Evolutionary conservation across 148 eudicot species (phyloP).

Genomic region (Vaccinium myrtillus): DNA sequence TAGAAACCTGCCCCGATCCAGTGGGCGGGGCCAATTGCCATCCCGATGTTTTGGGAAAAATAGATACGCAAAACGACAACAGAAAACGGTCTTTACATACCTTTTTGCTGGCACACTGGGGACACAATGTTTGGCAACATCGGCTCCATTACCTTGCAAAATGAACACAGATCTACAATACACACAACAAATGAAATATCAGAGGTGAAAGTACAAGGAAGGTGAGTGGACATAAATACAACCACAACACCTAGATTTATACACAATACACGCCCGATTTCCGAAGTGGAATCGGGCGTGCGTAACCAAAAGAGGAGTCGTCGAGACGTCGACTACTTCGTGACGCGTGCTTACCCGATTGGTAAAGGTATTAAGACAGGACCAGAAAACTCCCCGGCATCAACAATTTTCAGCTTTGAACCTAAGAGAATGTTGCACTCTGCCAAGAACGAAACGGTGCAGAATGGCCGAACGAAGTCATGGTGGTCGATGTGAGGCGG

Average conservation of each 20-base stretch:
- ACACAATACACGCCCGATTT: background rate
- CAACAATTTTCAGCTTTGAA: slow-evolving; percentile 37
- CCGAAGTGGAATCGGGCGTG: no score
- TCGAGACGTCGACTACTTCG: no score
- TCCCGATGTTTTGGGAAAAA: no score
- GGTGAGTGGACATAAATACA: background rate
- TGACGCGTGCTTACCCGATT: slow-evolving; percentile 34
- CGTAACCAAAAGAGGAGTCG: no score
- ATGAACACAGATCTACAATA: slow-evolving; percentile 55
- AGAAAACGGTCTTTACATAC: slow-evolving; percentile 17
- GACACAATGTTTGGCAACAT: slow-evolving; percentile 56
- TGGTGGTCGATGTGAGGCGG: slow-evolving; percentile 73
- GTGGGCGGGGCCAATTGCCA: no score
- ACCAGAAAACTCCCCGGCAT: slow-evolving; percentile 54
- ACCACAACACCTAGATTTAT: background rate
- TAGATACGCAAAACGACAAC: background rate
- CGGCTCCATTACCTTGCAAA: slow-evolving; percentile 61
- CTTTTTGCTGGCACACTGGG: slow-evolving; percentile 62
- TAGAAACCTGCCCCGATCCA: no score
- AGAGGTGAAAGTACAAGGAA: background rate
- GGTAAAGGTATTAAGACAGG: slow-evolving; percentile 60
- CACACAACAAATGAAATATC: background rate
- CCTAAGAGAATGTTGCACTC: slow-evolving; percentile 59
- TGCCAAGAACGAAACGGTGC: slow-evolving; percentile 57
- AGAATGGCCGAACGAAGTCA: slow-evolving; percentile 62